Evolutionary conservation across 768 basidiomycete species (phyloP).

Genomic region (Plicaturopsis crispa): DNA sequence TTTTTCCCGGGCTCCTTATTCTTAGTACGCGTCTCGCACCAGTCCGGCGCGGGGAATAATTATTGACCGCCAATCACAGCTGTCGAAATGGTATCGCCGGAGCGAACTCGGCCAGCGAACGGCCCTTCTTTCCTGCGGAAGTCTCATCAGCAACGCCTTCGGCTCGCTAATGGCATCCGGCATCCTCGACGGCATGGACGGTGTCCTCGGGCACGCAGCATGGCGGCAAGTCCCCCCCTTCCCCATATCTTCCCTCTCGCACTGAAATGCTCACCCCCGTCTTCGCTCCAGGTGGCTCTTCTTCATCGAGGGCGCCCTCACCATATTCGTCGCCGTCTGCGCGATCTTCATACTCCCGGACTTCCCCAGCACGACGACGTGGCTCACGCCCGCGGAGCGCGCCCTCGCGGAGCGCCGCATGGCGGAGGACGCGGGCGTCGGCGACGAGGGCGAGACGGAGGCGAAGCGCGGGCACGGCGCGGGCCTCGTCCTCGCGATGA

Average conservation of each 20-base stretch:
- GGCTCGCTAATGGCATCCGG: constrained; percentile 73
- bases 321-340: constrained; percentile 39
- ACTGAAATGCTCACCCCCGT: constrained; percentile 2
- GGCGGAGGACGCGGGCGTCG: constrained; percentile 54
- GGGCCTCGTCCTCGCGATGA: constrained; percentile 53
- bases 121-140: constrained; percentile 64
- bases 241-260: neutral
- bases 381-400: constrained; percentile 52
- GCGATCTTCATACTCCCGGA: constrained; percentile 67
- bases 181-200: constrained; percentile 68
- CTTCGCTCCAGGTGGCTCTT: constrained; percentile 54
- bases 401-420: constrained; percentile 52
- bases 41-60: constrained; percentile 20
- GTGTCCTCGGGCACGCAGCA: constrained; percentile 54
- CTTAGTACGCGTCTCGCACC: constrained; percentile 1
- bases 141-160: constrained; percentile 75
- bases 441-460: constrained; percentile 39
- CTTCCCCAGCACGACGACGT: constrained; percentile 55
- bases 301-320: constrained; percentile 58
- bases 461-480: constrained; percentile 21
- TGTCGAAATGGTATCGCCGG: constrained; percentile 69
- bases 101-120: constrained; percentile 64
- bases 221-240: constrained; percentile 51
- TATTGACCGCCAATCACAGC: constrained; percentile 31
- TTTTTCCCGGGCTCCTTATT: constrained; percentile 62